Evolutionary conservation across 129 eudicot species (phyloP).

Genomic region (Escallonia rubra): DNA sequence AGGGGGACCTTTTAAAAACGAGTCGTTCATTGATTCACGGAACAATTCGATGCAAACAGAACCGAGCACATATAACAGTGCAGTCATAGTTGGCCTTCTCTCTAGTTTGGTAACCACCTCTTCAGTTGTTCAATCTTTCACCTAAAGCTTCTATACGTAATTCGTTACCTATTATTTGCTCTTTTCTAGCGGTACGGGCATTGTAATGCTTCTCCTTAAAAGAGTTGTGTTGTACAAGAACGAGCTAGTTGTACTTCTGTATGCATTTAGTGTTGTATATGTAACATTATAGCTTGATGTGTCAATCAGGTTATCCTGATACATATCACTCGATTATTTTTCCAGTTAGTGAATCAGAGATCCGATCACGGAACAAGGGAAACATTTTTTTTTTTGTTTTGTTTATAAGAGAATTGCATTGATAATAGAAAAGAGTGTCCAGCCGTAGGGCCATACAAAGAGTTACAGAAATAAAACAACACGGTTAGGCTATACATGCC

Average conservation of each 20-base stretch:
- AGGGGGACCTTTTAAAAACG: conserved; percentile 90
- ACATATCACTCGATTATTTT: not conserved
- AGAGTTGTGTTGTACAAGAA: not conserved
- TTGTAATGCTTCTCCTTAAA: not conserved
- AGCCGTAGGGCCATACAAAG: too few species aligned
- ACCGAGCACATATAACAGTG: conserved; percentile 90
- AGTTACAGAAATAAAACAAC: too few species aligned
- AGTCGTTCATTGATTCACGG: conserved; percentile 68
- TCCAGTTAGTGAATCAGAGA: not conserved
- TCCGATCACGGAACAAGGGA: not conserved
- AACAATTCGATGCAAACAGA: conserved; percentile 93
- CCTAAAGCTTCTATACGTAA: conserved; percentile 8
- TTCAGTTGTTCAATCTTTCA: conserved; percentile 76
- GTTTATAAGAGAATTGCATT: too few species aligned
- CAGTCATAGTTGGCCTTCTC: conserved; percentile 74
- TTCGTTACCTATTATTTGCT: conserved; percentile 3
- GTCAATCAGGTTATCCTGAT: not conserved
- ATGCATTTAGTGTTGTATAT: not conserved
- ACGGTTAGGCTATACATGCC: too few species aligned
- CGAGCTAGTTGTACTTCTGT: not conserved
- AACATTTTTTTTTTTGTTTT: too few species aligned
- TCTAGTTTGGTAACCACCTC: conserved; percentile 93
- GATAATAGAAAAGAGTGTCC: too few species aligned
- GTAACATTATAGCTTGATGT: not conserved
- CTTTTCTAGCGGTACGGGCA: not conserved